phyloP scores from a whole-genome alignment of 495 filamentous ascomycete species.

The Penicillium cinerascens region DNA sequence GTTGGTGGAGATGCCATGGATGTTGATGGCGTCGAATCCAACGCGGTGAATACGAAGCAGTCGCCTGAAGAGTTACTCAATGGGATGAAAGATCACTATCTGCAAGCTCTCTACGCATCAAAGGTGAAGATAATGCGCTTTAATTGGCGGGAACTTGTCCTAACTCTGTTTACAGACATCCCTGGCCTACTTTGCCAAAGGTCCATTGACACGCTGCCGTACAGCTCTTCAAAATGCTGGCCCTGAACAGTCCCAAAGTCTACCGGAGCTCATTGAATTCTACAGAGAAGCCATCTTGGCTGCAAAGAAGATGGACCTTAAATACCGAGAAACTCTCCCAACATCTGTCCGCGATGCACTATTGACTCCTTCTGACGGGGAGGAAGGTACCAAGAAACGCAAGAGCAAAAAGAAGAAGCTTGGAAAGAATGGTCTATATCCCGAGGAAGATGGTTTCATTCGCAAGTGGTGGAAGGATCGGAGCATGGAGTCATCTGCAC shows the following conservation, averaged over 20 bases:
- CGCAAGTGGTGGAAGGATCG: slow-evolving; percentile 72
- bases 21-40: slow-evolving; percentile 13
- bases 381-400: slow-evolving; percentile 52
- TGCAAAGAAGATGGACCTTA: slow-evolving; percentile 76
- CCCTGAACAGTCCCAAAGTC: slow-evolving; percentile 26
- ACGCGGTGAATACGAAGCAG: slow-evolving; percentile 31
- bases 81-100: slow-evolving; percentile 71
- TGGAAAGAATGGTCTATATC: slow-evolving; percentile 74
- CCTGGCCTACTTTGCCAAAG: slow-evolving; percentile 95
- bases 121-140: slow-evolving; percentile 51
- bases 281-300: slow-evolving; percentile 68
- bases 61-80: slow-evolving; percentile 63
- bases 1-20: slow-evolving; percentile 10
- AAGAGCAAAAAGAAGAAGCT: slow-evolving; percentile 68
- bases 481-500: slow-evolving; percentile 32
- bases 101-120: slow-evolving; percentile 86
- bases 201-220: slow-evolving; percentile 83
- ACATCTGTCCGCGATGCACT: slow-evolving; percentile 62
- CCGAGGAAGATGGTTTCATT: slow-evolving; percentile 69
- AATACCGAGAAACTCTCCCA: slow-evolving; percentile 77
- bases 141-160: background rate
- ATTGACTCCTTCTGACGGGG: slow-evolving; percentile 60
- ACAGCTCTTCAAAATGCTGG: slow-evolving; percentile 65
- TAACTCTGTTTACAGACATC: slow-evolving; percentile 57
- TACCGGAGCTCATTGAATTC: slow-evolving; percentile 58